Conservation (phyloP, 768 basidiomycete genomes). For the Auriscalpium orientale region DNA sequence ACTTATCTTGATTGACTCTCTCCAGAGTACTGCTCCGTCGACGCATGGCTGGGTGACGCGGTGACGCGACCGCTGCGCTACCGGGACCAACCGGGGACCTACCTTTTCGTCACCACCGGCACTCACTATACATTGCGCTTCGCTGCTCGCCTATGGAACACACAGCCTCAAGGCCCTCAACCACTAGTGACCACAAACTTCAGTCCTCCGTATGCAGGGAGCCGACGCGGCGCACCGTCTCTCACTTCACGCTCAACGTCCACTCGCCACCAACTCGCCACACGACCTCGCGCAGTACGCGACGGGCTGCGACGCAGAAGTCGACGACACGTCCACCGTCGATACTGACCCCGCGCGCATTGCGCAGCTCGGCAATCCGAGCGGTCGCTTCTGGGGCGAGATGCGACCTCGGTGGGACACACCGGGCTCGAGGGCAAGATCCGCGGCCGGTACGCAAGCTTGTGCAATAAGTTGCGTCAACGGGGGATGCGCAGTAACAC, state of each 20-base stretch:
- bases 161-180: too few relatives aligned
- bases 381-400: slow-evolving; percentile 72
- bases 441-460: slow-evolving; percentile 84
- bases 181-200: too few relatives aligned
- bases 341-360: slow-evolving; percentile 44
- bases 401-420: slow-evolving; percentile 66
- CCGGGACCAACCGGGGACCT: too few relatives aligned
- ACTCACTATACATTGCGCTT: too few relatives aligned
- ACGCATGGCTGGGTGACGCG: too few relatives aligned
- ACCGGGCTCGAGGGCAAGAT: slow-evolving; percentile 61
- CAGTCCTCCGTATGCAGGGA: slow-evolving; percentile 74
- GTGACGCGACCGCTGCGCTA: too few relatives aligned
- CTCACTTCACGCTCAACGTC: slow-evolving; percentile 62
- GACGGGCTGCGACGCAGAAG: slow-evolving; percentile 81
- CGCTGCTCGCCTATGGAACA: too few relatives aligned
- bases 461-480: slow-evolving; percentile 65
- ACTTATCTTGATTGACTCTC: too few relatives aligned
- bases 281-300: slow-evolving; percentile 59
- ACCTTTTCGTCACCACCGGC: too few relatives aligned
- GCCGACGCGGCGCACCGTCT: slow-evolving; percentile 55
- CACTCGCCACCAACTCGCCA: too few relatives aligned
- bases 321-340: slow-evolving; percentile 78
- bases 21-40: too few relatives aligned
- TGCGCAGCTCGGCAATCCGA: slow-evolving; percentile 36
- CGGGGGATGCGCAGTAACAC: neutral